Evolutionary conservation across 257 asterid genomes (phyloP).

Genomic region (Petunia secreta): DNA sequence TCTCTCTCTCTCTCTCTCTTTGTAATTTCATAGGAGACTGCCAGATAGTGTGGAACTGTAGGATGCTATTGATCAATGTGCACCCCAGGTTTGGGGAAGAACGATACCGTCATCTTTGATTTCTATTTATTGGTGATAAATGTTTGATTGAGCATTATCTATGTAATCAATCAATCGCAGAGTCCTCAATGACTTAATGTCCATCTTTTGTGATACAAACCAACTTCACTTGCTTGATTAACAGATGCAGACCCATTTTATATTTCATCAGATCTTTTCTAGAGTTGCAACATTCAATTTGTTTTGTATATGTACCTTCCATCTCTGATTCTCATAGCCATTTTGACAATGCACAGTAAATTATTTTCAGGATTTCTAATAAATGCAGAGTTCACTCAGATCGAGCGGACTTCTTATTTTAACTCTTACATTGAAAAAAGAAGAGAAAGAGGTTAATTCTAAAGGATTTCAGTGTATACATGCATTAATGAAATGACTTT

Average conservation of each 20-base stretch:
- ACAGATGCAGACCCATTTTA: not conserved
- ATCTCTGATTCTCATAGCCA: too few species aligned
- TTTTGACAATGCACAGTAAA: too few species aligned
- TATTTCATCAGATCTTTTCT: too few species aligned
- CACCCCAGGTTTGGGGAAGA: constrained; percentile 1
- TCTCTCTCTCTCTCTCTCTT: not conserved
- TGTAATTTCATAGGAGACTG: not conserved
- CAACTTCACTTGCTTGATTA: not conserved
- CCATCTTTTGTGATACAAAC: not conserved
- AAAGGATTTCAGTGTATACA: too few species aligned
- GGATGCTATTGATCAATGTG: constrained; percentile 15
- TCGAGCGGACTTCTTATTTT: too few species aligned
- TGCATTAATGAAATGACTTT: too few species aligned
- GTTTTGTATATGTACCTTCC: too few species aligned
- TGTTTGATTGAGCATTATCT: not conserved
- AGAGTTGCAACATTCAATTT: too few species aligned
- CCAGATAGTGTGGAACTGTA: constrained; percentile 1
- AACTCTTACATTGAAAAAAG: too few species aligned
- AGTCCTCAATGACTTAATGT: not conserved
- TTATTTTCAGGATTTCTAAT: too few species aligned
- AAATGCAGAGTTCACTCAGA: too few species aligned
- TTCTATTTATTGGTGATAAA: not conserved
- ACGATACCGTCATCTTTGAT: not conserved
- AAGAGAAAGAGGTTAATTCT: too few species aligned
- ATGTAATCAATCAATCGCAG: not conserved